Evolutionary conservation across 1,139 yeast species (phyloP).

Genomic region (Taphrina flavorubra): DNA sequence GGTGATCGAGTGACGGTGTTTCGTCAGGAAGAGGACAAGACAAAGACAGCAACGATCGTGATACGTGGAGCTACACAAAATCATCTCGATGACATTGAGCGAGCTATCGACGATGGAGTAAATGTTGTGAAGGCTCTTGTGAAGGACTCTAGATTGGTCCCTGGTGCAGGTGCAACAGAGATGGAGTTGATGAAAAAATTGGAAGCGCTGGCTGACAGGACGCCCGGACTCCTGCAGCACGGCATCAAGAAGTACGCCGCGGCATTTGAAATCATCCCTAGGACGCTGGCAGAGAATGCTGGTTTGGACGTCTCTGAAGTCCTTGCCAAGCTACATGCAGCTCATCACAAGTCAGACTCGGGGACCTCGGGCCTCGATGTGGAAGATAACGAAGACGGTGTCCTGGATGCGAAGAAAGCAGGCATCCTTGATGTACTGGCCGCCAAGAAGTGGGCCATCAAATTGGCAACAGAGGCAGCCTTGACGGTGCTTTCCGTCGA

Average conservation of each 20-base stretch:
- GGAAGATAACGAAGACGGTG: conserved; percentile 63
- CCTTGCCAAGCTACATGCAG: conserved; percentile 83
- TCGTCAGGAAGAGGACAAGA: conserved; percentile 64
- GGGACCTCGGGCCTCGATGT: conserved; percentile 71
- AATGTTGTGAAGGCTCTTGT: conserved; percentile 87
- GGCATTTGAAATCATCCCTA: conserved; percentile 92
- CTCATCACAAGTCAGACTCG: conserved; percentile 62
- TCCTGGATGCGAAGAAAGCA: conserved; percentile 69
- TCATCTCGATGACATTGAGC: conserved; percentile 88
- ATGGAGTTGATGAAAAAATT: conserved; percentile 81
- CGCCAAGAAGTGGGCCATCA: conserved; percentile 83
- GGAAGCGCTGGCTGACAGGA: conserved; percentile 84
- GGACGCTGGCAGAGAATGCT: conserved; percentile 91
- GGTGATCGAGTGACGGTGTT: conserved; percentile 96
- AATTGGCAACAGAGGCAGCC: conserved; percentile 95
- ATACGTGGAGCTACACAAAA: conserved; percentile 98
- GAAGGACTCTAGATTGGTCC: conserved; percentile 76
- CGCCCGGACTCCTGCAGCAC: conserved; percentile 90
- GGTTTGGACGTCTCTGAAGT: conserved; percentile 91
- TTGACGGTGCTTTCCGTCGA: conserved; percentile 86
- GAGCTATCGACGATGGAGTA: conserved; percentile 97
- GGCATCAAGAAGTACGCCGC: conserved; percentile 94
- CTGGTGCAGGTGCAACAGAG: conserved; percentile 98
- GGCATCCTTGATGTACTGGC: conserved; percentile 80
- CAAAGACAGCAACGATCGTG: conserved; percentile 89